A percentile compares a stretch with the other conserved stretches of the same genome.
phyloP scores from a whole-genome alignment of 2,329 filamentous ascomycete species.

The Pseudogymnoascus destructans region DNA sequence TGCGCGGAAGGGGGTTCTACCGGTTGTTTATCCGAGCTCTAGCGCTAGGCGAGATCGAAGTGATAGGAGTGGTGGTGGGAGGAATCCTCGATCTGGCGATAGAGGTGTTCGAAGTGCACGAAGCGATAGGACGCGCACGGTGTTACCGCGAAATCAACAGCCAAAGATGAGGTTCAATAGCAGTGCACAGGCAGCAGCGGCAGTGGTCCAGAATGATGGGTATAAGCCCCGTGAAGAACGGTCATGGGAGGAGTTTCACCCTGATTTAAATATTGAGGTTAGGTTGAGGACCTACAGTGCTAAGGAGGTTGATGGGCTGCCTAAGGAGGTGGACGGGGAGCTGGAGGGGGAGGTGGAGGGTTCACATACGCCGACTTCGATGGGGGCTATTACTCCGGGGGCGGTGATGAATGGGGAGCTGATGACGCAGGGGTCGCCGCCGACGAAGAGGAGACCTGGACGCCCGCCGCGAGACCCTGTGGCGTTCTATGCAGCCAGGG shows the following conservation, averaged over 20 bases:
- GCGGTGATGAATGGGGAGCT: background rate
- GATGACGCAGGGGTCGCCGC: constrained; percentile 26
- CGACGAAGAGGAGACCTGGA: constrained; percentile 45
- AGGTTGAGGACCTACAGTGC: constrained; percentile 67
- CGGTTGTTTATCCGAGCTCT: constrained; percentile 30
- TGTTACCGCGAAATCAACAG: constrained; percentile 21
- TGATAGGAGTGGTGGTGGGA: constrained; percentile 43
- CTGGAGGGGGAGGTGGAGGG: background rate
- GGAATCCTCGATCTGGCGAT: constrained; percentile 6
- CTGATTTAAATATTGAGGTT: constrained; percentile 79
- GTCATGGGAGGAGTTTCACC: constrained; percentile 96
- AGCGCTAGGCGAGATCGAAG: constrained; percentile 16
- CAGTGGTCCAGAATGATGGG: constrained; percentile 81
- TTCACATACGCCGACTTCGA: background rate
- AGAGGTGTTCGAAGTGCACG: no score
- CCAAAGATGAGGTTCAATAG: constrained; percentile 54
- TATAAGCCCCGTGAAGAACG: constrained; percentile 96
- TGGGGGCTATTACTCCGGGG: background rate
- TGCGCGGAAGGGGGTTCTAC: constrained; percentile 32
- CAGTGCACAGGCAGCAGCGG: constrained; percentile 77
- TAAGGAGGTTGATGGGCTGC: constrained; percentile 70
- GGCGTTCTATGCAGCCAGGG: constrained; percentile 42
- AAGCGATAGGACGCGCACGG: constrained; percentile 22
- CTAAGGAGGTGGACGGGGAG: constrained; percentile 29
- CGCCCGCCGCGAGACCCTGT: constrained; percentile 49